Evolutionary conservation across 805 yeast species (phyloP), one percentile per base, ranked within the genome.

Genomic region (Cyberlindnera petersonii): DNA sequence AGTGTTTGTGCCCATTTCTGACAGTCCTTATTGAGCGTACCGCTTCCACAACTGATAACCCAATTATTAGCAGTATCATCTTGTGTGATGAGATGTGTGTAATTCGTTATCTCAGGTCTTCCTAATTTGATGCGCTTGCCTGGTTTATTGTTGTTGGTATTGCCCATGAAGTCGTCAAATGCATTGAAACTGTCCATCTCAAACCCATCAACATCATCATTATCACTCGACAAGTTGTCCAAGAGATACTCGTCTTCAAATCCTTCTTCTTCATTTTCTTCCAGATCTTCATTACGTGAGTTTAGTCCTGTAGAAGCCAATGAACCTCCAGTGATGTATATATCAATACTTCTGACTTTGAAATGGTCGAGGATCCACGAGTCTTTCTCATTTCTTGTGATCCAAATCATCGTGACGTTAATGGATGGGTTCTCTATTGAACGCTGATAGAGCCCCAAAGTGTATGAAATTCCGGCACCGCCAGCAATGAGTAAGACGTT

Each of bases 401-500:
- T 62, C 91, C 91, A 82, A 7, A 72, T 57, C 36, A 80, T 53
- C 17, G 64, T 62, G 2, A 74, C 50, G 33, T 46, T 58, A 6
- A 66, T 37, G 14, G 40, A 48, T 9, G 46, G 49, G 23, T 56
- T 55, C 24, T 40, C 40, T 5, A 36, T 33, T 33, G 76, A 61
- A 40, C 69, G 61, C 33, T 67, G 66, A 50, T 66, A 72, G 1
- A 79, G 29, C 0, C 84, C 79, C 9, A 79, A 44, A 4, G 81
- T 83, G 38, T 72, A 72, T 0, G 88, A 78, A 9, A 83, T 71
- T 1, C 91, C 89, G 2, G 86, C 75, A 0, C 93, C 93, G 11
- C 89, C 91, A 46, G 81, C 74, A 1, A 82, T 65, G 15, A 82
- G 67, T 13, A 65, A 55, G 1, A 78, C 71, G 27, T 72, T 69